Conservation (phyloP, 2,329 filamentous ascomycete species). For the Pyrenochaeta sp. region DNA sequence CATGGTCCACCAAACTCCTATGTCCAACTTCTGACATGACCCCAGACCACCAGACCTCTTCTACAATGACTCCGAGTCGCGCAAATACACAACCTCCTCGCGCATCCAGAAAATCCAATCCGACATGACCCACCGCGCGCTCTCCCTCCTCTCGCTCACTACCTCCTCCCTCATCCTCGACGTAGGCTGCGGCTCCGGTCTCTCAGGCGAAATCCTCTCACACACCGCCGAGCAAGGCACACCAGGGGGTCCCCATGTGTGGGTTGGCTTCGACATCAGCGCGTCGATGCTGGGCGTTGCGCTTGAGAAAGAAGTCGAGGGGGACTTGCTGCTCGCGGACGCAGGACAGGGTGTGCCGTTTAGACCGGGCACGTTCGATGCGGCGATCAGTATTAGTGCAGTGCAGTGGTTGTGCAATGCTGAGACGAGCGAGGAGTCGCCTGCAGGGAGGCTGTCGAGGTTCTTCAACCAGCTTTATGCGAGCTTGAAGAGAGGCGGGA, state of each 20-base stretch:
- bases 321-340: constrained; percentile 91
- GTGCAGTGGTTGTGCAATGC: constrained; percentile 99
- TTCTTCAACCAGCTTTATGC: constrained; percentile 96
- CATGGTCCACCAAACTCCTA: constrained; percentile 9
- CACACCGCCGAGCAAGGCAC: constrained; percentile 68
- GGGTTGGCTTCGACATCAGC: constrained; percentile 97
- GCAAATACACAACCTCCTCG: constrained; percentile 96
- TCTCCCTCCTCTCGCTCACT: constrained; percentile 84
- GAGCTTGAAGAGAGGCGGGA: constrained; percentile 79
- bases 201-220: constrained; percentile 92
- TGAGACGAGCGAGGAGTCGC: constrained; percentile 83
- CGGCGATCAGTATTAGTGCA: constrained; percentile 91
- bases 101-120: constrained; percentile 96
- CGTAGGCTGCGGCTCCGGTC: constrained; percentile 92
- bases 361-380: constrained; percentile 89
- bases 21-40: constrained; percentile 12
- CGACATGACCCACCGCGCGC: constrained; percentile 90
- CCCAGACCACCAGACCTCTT: constrained; percentile 90
- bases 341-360: constrained; percentile 97
- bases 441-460: constrained; percentile 76
- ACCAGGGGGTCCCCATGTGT: constrained; percentile 81
- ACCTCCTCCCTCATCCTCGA: constrained; percentile 89
- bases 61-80: constrained; percentile 94
- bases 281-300: constrained; percentile 97
- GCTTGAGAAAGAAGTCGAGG: constrained; percentile 88